These are phyloP conservation scores for Penicillium paxilli DNA, from an alignment of 495 filamentous ascomycete genomes.

Conservation along the genomic window DNA sequence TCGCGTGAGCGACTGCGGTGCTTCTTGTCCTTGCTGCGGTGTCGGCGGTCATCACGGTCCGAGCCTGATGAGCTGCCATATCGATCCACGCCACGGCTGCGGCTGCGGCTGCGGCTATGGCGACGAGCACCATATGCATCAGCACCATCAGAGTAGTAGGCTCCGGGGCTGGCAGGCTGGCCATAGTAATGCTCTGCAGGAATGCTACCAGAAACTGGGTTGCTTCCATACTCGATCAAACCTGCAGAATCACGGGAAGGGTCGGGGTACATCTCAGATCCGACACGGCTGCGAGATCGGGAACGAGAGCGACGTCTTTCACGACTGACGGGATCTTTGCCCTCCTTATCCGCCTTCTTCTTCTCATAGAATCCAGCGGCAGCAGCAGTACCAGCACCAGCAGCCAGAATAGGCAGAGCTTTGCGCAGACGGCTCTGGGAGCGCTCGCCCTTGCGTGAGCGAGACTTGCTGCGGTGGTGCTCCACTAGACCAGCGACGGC, in stretches of 20 bases:
- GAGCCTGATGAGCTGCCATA: constrained; percentile 8
- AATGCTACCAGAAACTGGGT: constrained; percentile 57
- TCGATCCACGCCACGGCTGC: constrained; percentile 30
- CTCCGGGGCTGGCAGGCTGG: constrained; percentile 37
- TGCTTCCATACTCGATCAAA: constrained; percentile 79
- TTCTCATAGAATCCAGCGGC: constrained; percentile 81
- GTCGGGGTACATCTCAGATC: constrained; percentile 55
- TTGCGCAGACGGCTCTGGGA: constrained; percentile 61
- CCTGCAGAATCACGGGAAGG: constrained; percentile 59
- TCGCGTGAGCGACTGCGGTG: constrained; percentile 63
- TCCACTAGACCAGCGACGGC: constrained; percentile 76
- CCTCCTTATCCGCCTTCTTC: constrained; percentile 65
- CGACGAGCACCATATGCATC: constrained; percentile 19
- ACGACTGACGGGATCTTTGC: constrained; percentile 46
- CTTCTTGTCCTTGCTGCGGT: constrained; percentile 43
- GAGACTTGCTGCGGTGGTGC: constrained; percentile 70
- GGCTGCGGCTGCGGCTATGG: constrained; percentile 19
- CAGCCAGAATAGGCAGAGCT: constrained; percentile 68
- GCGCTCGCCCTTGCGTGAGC: constrained; percentile 51
- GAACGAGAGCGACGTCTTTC: constrained; percentile 54
- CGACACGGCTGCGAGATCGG: constrained; percentile 55
- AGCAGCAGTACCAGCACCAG: constrained; percentile 75
- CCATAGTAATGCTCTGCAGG: constrained; percentile 53
- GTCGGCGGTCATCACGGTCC: constrained; percentile 8
- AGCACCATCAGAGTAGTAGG: constrained; percentile 45